phyloP scores from a whole-genome alignment of 225 moss, liverwort and hornwort species.

The Pseudisothecium myosuroides region DNA sequence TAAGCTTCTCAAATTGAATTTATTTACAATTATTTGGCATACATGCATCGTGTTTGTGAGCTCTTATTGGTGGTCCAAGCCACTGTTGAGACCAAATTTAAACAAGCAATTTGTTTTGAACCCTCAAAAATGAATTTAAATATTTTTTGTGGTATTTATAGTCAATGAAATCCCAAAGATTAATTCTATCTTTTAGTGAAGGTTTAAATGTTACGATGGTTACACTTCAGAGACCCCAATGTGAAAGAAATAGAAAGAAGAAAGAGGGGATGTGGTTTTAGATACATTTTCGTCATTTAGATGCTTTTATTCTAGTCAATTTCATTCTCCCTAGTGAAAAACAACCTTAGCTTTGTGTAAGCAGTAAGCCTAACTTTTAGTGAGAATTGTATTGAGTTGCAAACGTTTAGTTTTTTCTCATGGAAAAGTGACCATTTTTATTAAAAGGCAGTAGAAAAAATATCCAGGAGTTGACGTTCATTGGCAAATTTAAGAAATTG shows the following conservation, averaged over 20 bases:
- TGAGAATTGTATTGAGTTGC: not conserved
- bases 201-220: rapidly evolving
- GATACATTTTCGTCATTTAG: no score
- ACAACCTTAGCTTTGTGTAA: not conserved
- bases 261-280: no score
- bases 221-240: not conserved
- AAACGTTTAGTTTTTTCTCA: rapidly evolving
- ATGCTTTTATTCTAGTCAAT: not conserved
- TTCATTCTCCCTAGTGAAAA: not conserved
- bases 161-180: not conserved
- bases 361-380: no score
- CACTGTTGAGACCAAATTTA: not conserved
- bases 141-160: no score
- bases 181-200: not conserved
- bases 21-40: not conserved
- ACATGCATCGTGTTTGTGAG: not conserved
- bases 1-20: not conserved
- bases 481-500: not conserved
- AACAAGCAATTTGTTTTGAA: not conserved
- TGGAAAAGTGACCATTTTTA: not conserved
- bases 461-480: rapidly evolving
- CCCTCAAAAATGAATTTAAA: not conserved
- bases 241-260: not conserved
- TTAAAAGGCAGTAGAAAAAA: not conserved
- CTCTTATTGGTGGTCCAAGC: not conserved